Evolutionary conservation across 768 basidiomycete genomes (phyloP).

Genomic region (Naganishia vishniacii): DNA sequence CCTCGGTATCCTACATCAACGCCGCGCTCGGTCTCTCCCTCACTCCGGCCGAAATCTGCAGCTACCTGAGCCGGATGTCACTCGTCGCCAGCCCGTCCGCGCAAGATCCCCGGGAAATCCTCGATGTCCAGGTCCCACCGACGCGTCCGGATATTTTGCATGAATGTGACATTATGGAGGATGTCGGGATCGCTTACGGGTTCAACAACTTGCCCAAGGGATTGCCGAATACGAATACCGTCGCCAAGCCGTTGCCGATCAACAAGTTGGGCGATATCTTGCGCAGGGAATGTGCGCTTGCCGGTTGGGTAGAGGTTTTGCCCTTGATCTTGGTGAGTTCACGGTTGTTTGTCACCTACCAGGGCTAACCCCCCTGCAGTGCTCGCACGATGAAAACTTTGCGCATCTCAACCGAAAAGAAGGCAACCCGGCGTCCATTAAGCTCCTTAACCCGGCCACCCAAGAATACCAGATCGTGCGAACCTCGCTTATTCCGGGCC

Average conservation of each 20-base stretch:
- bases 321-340: constrained; percentile 79
- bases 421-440: constrained; percentile 63
- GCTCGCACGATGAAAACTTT: constrained; percentile 98
- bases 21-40: constrained; percentile 84
- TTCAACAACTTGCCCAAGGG: constrained; percentile 91
- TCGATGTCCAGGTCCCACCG: constrained; percentile 74
- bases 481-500: constrained; percentile 87
- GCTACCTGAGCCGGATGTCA: constrained; percentile 78
- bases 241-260: constrained; percentile 83
- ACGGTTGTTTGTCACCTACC: not conserved
- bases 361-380: constrained; percentile 53
- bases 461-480: constrained; percentile 97
- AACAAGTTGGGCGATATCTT: constrained; percentile 85
- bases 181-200: constrained; percentile 93
- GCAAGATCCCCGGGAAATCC: constrained; percentile 58
- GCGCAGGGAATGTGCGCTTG: constrained; percentile 82
- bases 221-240: constrained; percentile 89
- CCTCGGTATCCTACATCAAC: constrained; percentile 87
- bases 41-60: constrained; percentile 60
- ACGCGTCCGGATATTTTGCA: constrained; percentile 98
- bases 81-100: constrained; percentile 58
- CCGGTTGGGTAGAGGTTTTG: constrained; percentile 92
- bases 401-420: constrained; percentile 82
- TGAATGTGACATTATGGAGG: constrained; percentile 97
- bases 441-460: constrained; percentile 94